Base-by-base conservation (phyloP, 1,284 basidiomycete genomes). In the Mycena citricolor region DNA sequence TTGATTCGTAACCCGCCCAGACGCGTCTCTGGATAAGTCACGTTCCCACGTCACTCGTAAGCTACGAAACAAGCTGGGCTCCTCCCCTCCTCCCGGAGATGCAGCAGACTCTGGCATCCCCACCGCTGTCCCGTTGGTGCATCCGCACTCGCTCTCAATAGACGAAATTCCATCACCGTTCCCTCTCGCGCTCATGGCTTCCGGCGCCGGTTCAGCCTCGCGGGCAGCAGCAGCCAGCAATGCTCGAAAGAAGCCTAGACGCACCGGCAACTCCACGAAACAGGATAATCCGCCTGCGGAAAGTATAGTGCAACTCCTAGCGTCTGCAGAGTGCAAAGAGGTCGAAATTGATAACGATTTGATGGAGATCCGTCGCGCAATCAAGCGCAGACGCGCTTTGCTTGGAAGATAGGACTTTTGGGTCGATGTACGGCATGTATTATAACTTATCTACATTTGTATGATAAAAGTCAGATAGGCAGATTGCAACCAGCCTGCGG, bases 121-220 rank as follows among this genome's bases (percentile, higher is more conserved):
- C 43, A 79, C 79, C 1, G 71, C 77, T 2, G 81, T 80, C 0
- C 79, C 81, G 0, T 72, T 86, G 56, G 72, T 76, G 10, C 87
- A 87, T 57, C 86, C 86, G 3, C 82, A 86, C 56, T 88, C 86
- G 1, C 76, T 89, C 31, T 75, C 81, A 2, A 80, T 89, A 23
- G 87, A 90, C 53, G 86, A 90, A 57, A 73, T 90, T n/a, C 83
- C 85, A 1, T 88, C 86, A 0, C 83, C 84, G 2, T 90, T 88
- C 66, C 83, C 86, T 1, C 69, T 90, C 11, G 77, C 86, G 2
- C 73, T 90, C 20, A 84, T 64, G 17, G 59, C 65, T 17, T 62
- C 61, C 35, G 63, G 59, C 2, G 65, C 65, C 3, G 61, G 61
- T 2, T 64, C 64, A 7, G 68, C 4, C 65, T 63, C 2, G 57